Evolutionary conservation across 2,329 filamentous ascomycete species (phyloP).

Genomic region (Trichoderma arundinaceum): DNA sequence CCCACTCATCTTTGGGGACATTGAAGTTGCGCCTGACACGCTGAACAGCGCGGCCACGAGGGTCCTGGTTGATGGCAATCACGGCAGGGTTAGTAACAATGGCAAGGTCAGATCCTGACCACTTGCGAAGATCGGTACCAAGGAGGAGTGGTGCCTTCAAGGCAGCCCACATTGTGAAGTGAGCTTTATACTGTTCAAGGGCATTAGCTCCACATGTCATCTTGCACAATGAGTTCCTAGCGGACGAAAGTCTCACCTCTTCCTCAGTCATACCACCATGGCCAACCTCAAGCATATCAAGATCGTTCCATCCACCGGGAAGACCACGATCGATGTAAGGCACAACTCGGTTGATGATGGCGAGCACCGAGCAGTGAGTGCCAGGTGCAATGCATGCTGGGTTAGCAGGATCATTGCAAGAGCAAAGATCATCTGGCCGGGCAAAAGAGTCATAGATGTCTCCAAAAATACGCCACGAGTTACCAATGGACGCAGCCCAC

Average conservation of each 20-base stretch:
- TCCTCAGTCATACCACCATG: conserved; percentile 29
- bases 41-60: conserved; percentile 38
- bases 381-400: conserved; percentile 30
- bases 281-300: conserved; percentile 31
- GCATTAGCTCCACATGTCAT: neutral
- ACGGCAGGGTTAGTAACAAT: conserved; percentile 37
- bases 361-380: conserved; percentile 28
- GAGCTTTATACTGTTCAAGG: conserved; percentile 36
- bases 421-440: conserved; percentile 27
- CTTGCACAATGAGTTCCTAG: no score
- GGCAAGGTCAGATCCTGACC: conserved; percentile 34
- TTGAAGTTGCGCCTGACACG: conserved; percentile 31
- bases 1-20: conserved; percentile 37
- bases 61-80: conserved; percentile 46
- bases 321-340: conserved; percentile 24
- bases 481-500: conserved; percentile 33
- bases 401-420: conserved; percentile 28
- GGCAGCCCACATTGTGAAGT: conserved; percentile 54
- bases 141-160: conserved; percentile 53
- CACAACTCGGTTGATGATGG: conserved; percentile 29
- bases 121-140: conserved; percentile 45
- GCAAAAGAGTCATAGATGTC: conserved; percentile 45
- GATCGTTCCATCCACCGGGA: conserved; percentile 30
- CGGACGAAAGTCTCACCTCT: neutral
- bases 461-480: conserved; percentile 46